Evolutionary conservation across 768 basidiomycete genomes (phyloP).

Genomic region (Boletellus sp.): DNA sequence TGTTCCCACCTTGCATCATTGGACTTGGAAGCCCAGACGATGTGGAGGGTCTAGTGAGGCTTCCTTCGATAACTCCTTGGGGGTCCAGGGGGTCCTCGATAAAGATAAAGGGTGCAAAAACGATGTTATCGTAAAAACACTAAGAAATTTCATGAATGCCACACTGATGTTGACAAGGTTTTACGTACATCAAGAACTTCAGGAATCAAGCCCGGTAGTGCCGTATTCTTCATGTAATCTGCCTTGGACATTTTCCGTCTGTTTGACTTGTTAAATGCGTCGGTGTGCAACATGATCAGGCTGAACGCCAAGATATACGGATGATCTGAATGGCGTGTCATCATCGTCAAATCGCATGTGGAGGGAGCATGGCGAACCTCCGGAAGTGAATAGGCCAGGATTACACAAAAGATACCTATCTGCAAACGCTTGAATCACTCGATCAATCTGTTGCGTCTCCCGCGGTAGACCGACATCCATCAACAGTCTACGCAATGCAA

Average conservation of each 20-base stretch:
- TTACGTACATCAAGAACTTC: constrained; percentile 80
- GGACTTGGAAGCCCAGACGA: constrained; percentile 29
- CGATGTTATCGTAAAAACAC: constrained; percentile 96
- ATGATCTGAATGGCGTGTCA: constrained; percentile 54
- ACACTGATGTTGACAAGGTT: not conserved
- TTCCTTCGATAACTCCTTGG: constrained; percentile 45
- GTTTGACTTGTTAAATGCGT: constrained; percentile 97
- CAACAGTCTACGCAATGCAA: constrained; percentile 83
- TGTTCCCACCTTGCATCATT: constrained; percentile 31
- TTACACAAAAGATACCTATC: constrained; percentile 81
- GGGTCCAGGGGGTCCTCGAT: constrained; percentile 86
- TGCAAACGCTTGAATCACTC: constrained; percentile 95
- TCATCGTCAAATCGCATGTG: not conserved
- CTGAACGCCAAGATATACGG: constrained; percentile 97
- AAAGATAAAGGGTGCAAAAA: constrained; percentile 94
- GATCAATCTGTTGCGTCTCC: constrained; percentile 98
- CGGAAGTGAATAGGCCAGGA: constrained; percentile 68
- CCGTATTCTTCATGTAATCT: constrained; percentile 91
- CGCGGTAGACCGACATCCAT: constrained; percentile 90
- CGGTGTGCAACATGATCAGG: constrained; percentile 97
- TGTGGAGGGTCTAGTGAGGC: constrained; percentile 38
- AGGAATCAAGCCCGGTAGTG: constrained; percentile 75
- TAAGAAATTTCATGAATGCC: constrained; percentile 28
- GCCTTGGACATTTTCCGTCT: constrained; percentile 96
- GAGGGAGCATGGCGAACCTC: constrained; percentile 47